Evolutionary conservation across 2,329 filamentous ascomycete genomes (phyloP), one percentile per base, ranked within the genome.

Genomic region (Tothia fuscella): DNA sequence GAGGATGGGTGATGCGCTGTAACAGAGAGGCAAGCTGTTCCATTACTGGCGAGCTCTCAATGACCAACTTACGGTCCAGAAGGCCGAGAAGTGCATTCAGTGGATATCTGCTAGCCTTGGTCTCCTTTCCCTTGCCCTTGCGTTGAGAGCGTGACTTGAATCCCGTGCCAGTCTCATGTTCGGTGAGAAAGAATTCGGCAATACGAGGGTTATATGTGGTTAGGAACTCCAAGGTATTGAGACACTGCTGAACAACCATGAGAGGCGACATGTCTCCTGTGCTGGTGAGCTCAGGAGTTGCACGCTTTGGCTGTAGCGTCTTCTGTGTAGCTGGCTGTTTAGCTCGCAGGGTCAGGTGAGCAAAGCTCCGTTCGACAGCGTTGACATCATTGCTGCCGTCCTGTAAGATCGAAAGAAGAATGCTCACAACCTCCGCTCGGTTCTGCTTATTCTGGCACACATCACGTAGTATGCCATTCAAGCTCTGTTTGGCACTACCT

Each of bases 381-480:
- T 81, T 81, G 63, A 93, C 81, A 61, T 98, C 91, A 5, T 82
- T 80, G 55, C 87, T 96, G 33, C 91, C 91, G 57, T 98, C 93
- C 56, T 96, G 91, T 7, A 98, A 71, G 48, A 98, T 93, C 48
- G 91, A 85, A 7, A 98, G 74, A 25, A 98, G 68, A 19, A 91
- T 85, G 60, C 85, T 93, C 54, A 98, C 80, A 25, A 98, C 86
- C 59, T 98, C 91, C 3, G 88, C 78, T 26, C 91, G 78, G 55
- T 91, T 98, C 56, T 95, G 87, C n/a, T 86, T 80, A 57, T 98
- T 98, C 61, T 94, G 83, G 56, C 87, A 96, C 20, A 96, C 80
- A 50, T 94, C 86, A 47, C 85, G 78, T 39, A 98, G 78, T 41
- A 98, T 84, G 42, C 81, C 80, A 56, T 91, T 89, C 41, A 98